A percentile compares a stretch with the other conserved stretches of the same genome.
Evolutionary conservation across 2,329 filamentous ascomycete species (phyloP).

Genomic region (Apiospora arundinis): DNA sequence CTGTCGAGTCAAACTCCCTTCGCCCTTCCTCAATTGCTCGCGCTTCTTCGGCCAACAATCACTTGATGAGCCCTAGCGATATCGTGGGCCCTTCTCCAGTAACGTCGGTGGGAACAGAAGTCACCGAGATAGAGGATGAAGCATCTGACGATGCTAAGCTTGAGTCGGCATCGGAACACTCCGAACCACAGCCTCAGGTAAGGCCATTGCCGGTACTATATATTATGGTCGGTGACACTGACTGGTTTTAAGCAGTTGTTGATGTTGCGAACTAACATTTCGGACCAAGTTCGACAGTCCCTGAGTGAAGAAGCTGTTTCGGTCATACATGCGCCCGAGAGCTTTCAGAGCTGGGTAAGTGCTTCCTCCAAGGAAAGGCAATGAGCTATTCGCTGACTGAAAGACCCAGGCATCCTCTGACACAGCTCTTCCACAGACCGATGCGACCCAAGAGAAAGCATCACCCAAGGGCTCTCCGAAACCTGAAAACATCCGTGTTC

Average conservation of each 20-base stretch:
- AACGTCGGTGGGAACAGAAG: constrained; percentile 83
- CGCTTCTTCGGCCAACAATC: constrained; percentile 50
- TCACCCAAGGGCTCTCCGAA: constrained; percentile 46
- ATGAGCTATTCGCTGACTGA: constrained; percentile 28
- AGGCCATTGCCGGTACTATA: constrained; percentile 27
- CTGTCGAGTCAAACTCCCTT: constrained; percentile 55
- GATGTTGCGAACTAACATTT: constrained; percentile 62
- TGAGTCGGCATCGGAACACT: constrained; percentile 43
- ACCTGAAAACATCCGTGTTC: constrained; percentile 44
- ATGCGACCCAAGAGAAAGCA: constrained; percentile 40
- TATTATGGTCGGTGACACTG: background rate
- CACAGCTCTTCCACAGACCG: constrained; percentile 42
- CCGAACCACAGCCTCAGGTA: constrained; percentile 47
- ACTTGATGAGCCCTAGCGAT: constrained; percentile 68
- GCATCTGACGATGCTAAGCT: constrained; percentile 64
- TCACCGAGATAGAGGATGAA: constrained; percentile 85
- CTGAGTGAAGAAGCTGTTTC: constrained; percentile 82
- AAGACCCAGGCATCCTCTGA: constrained; percentile 50
- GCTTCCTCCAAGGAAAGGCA: background rate
- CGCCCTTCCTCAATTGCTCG: constrained; percentile 58
- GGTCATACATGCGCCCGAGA: constrained; percentile 88
- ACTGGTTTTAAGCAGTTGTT: constrained; percentile 46
- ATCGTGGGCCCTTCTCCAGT: constrained; percentile 83
- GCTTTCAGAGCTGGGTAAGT: constrained; percentile 78
- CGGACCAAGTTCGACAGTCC: constrained; percentile 62